These are phyloP conservation scores for Saturnispora quitensis DNA, from an alignment of 805 yeast genomes.

Conservation along the genomic window DNA sequence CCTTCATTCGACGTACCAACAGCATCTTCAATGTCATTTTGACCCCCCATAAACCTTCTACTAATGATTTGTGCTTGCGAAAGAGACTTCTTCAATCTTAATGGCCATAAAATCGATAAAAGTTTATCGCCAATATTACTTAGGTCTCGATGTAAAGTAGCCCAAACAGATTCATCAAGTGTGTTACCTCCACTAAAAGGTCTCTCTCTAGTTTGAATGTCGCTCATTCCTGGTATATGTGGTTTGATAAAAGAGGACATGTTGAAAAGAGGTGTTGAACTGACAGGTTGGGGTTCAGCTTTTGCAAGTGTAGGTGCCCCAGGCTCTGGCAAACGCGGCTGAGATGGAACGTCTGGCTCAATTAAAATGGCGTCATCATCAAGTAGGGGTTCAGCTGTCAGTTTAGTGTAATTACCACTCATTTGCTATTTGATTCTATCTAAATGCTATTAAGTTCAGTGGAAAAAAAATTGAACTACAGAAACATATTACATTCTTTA, in stretches of 20 bases:
- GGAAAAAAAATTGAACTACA: background rate
- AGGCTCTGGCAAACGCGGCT: background rate
- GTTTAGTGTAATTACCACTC: background rate
- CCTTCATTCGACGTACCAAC: constrained; percentile 13
- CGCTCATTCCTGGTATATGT: constrained; percentile 15
- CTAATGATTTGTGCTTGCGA: constrained; percentile 15
- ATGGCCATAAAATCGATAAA: constrained; percentile 30
- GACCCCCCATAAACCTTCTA: constrained; percentile 15
- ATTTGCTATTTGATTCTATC: background rate
- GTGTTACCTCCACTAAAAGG: constrained; percentile 52
- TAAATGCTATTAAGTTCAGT: background rate
- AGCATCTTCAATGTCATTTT: constrained; percentile 18
- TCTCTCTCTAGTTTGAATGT: constrained; percentile 33
- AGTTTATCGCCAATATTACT: constrained; percentile 28
- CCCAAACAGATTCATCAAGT: constrained; percentile 45
- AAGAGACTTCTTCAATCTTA: constrained; percentile 25
- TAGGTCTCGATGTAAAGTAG: constrained; percentile 34
- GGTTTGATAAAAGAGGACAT: constrained; percentile 30
- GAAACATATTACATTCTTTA: background rate
- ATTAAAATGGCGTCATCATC: constrained; percentile 28
- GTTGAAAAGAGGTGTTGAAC: constrained; percentile 16
- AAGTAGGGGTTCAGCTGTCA: background rate
- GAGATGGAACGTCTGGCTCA: constrained; percentile 24
- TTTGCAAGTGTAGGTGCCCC: background rate
- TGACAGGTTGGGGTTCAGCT: background rate